phyloP scores from a whole-genome alignment of 2,329 filamentous ascomycete species.

The Nectriaceae sp. region DNA sequence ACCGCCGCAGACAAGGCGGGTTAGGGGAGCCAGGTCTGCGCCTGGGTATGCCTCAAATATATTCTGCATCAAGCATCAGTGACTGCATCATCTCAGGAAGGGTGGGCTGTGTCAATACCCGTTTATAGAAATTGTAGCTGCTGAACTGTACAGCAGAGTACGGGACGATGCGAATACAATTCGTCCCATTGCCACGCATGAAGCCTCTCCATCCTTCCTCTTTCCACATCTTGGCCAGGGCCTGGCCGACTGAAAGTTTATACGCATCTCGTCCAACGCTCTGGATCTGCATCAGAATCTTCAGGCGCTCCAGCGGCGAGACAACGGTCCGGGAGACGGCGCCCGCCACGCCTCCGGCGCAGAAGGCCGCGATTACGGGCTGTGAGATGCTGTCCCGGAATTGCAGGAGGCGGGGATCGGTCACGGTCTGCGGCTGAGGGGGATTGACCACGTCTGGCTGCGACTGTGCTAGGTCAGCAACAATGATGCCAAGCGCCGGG shows the following conservation, averaged over 20 bases:
- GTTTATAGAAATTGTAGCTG: slow-evolving; percentile 96
- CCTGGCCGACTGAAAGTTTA: slow-evolving; percentile 87
- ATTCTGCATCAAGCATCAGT: slow-evolving; percentile 42
- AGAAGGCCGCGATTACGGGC: slow-evolving; percentile 87
- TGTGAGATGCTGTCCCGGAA: slow-evolving; percentile 65
- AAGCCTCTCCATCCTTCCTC: slow-evolving; percentile 97
- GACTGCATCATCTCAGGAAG: background rate
- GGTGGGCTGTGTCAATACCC: slow-evolving; percentile 48
- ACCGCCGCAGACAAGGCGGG: slow-evolving; percentile 86
- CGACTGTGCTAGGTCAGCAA: slow-evolving; percentile 25
- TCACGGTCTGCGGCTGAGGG: slow-evolving; percentile 27
- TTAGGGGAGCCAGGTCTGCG: slow-evolving; percentile 70
- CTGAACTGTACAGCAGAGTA: slow-evolving; percentile 99
- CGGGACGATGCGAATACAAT: slow-evolving; percentile 96
- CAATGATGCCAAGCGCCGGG: background rate
- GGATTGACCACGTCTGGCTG: slow-evolving; percentile 28
- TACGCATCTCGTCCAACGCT: slow-evolving; percentile 89
- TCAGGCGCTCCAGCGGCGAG: slow-evolving; percentile 90
- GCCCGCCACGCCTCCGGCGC: slow-evolving; percentile 90
- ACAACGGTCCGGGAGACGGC: slow-evolving; percentile 98
- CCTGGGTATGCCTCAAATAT: slow-evolving; percentile 79
- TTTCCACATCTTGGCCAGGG: slow-evolving; percentile 90
- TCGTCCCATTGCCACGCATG: slow-evolving; percentile 97
- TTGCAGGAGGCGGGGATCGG: slow-evolving; percentile 31
- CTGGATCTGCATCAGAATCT: slow-evolving; percentile 97